These are phyloP conservation scores for Arachis hypogaea DNA, from an alignment of 306 rosid genomes.

Conservation along the genomic window DNA sequence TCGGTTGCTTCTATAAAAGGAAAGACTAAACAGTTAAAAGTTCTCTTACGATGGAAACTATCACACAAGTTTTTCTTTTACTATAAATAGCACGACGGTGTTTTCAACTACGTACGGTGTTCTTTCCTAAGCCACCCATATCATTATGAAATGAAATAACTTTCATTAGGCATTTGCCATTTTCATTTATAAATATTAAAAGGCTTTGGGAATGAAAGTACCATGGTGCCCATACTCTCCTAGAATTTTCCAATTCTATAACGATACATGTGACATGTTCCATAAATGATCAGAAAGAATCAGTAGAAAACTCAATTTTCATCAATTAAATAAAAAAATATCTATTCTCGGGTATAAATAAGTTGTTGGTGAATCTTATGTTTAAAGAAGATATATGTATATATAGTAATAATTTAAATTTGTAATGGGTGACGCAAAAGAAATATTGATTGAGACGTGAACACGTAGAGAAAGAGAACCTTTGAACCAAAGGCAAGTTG, in stretches of 20 bases:
- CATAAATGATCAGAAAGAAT: too few species aligned
- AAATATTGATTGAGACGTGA: background rate
- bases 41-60: constrained; percentile 7
- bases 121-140: constrained; percentile 2
- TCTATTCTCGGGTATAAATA: too few species aligned
- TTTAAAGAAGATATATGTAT: too few species aligned
- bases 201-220: background rate
- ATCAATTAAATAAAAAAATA: too few species aligned
- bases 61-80: background rate
- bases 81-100: constrained; percentile 38
- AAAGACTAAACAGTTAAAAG: background rate
- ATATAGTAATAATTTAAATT: too few species aligned
- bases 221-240: background rate
- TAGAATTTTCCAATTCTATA: too few species aligned
- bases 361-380: background rate
- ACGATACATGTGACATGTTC: too few species aligned
- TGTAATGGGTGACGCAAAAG: background rate
- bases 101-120: constrained; percentile 27
- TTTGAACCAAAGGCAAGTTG: background rate
- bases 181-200: background rate
- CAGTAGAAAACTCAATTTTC: too few species aligned
- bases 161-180: background rate
- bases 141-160: background rate
- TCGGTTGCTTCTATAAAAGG: constrained; percentile 6
- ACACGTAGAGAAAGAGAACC: background rate